A percentile compares a stretch with the other conserved stretches of the same genome.
These are phyloP conservation scores for Clitopilus hobsonii DNA, from an alignment of 768 basidiomycete species.

Conservation along the genomic window DNA sequence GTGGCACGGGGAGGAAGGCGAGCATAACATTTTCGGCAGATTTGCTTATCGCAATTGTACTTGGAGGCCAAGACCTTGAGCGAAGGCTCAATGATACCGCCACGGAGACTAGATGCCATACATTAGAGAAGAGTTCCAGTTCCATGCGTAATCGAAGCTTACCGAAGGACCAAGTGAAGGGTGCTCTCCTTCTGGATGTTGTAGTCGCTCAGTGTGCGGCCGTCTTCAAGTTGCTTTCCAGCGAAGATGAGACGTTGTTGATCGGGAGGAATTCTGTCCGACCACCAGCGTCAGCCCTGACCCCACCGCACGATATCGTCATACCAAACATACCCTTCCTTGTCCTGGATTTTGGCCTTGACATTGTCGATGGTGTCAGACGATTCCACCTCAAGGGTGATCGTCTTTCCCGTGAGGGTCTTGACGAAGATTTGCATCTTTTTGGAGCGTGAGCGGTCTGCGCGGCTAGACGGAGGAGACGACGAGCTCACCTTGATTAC, in stretches of 20 bases:
- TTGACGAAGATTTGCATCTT: slow-evolving; percentile 58
- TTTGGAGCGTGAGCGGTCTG: slow-evolving; percentile 10
- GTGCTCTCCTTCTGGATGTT: slow-evolving; percentile 99
- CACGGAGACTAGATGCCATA: slow-evolving; percentile 66
- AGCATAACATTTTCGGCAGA: slow-evolving; percentile 99
- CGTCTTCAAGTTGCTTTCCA: slow-evolving; percentile 98
- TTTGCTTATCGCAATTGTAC: slow-evolving; percentile 99
- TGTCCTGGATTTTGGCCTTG: slow-evolving; percentile 67
- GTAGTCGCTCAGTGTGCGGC: slow-evolving; percentile 93
- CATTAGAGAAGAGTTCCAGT: background rate
- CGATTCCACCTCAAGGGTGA: slow-evolving; percentile 98
- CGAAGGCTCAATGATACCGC: slow-evolving; percentile 99
- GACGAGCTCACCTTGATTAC: slow-evolving; percentile 25
- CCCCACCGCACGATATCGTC: too few species aligned
- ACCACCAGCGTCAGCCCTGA: background rate
- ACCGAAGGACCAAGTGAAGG: slow-evolving; percentile 96
- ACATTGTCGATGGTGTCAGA: slow-evolving; percentile 97
- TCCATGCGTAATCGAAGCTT: slow-evolving; percentile 19
- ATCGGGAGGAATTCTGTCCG: slow-evolving; percentile 79
- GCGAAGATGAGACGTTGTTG: slow-evolving; percentile 96
- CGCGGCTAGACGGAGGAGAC: slow-evolving; percentile 12
- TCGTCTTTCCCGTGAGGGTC: slow-evolving; percentile 95
- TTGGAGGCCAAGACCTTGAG: slow-evolving; percentile 95
- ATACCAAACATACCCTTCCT: slow-evolving; percentile 41
- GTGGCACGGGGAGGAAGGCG: slow-evolving; percentile 98